Evolutionary conservation across 2,329 filamentous ascomycete species (phyloP).

Genomic region (Plenodomus lindquistii): DNA sequence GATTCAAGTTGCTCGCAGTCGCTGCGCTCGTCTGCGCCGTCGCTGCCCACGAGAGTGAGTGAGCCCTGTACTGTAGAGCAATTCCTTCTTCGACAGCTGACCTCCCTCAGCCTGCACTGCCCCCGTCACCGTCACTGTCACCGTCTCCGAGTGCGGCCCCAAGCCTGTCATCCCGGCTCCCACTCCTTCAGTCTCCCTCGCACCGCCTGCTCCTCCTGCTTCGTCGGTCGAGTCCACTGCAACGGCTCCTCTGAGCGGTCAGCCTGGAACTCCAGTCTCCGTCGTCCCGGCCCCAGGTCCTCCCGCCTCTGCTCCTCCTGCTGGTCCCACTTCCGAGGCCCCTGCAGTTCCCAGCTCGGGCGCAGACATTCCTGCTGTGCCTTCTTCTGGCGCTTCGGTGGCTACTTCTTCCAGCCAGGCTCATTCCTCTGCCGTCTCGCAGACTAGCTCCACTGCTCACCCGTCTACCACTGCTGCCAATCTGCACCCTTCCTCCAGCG

Average conservation of each 20-base stretch:
- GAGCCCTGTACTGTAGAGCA: neutral
- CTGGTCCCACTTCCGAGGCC: slow-evolving; percentile 1
- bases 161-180: slow-evolving; percentile 10
- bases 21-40: slow-evolving; percentile 23
- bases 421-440: slow-evolving; percentile 6
- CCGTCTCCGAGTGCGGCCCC: slow-evolving; percentile 27
- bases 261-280: slow-evolving; percentile 7
- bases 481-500: slow-evolving; percentile 9
- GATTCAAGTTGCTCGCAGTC: slow-evolving; percentile 28
- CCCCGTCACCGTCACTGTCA: slow-evolving; percentile 26
- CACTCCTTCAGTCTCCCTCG: slow-evolving; percentile 7
- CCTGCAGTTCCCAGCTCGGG: slow-evolving; percentile 8
- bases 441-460: neutral
- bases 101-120: slow-evolving; percentile 16
- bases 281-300: slow-evolving; percentile 10
- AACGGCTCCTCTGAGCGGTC: slow-evolving; percentile 15
- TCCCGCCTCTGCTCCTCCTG: neutral
- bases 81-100: slow-evolving; percentile 11
- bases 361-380: slow-evolving; percentile 1
- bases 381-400: neutral
- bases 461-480: slow-evolving; percentile 16
- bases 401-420: neutral
- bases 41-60: slow-evolving; percentile 23
- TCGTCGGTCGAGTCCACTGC: slow-evolving; percentile 17
- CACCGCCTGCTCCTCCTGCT: slow-evolving; percentile 10